Conservation (phyloP, 257 asterid species). For the Ilex aquifolium region DNA sequence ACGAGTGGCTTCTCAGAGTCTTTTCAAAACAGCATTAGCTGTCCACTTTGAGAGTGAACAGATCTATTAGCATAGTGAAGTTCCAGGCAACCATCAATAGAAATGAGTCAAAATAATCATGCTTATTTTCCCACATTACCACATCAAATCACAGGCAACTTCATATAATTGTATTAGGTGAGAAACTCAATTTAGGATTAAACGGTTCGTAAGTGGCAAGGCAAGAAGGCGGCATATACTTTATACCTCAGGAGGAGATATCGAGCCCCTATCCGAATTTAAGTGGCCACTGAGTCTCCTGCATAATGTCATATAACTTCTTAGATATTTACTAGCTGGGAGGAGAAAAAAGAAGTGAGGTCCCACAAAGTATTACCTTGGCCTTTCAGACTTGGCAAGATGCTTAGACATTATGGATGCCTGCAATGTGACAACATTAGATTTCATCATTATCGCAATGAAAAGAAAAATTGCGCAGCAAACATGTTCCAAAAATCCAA, state of each 20-base stretch:
- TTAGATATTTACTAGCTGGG: background rate
- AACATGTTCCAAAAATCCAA: too few species aligned
- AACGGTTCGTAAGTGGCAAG: background rate
- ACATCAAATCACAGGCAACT: too few species aligned
- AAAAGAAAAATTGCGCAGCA: too few species aligned
- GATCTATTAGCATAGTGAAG: too few species aligned
- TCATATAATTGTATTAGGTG: background rate
- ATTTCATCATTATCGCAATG: background rate
- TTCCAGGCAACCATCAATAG: too few species aligned
- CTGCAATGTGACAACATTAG: slow-evolving; percentile 29
- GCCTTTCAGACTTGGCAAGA: slow-evolving; percentile 47
- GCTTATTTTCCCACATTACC: too few species aligned
- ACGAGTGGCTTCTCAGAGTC: too few species aligned
- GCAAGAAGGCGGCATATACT: slow-evolving; percentile 6
- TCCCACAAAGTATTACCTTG: slow-evolving; percentile 41
- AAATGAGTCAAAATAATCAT: too few species aligned
- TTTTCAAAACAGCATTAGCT: too few species aligned
- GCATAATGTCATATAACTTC: slow-evolving; percentile 13
- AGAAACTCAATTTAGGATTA: background rate
- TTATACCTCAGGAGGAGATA: slow-evolving; percentile 45
- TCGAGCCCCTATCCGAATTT: slow-evolving; percentile 42
- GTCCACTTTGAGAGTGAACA: too few species aligned
- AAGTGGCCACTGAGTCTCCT: slow-evolving; percentile 66
- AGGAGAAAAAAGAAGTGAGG: background rate
- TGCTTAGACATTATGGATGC: slow-evolving; percentile 77